Evolutionary conservation across 2,329 filamentous ascomycete species (phyloP).

Genomic region (Sclerotinia trifoliorum): DNA sequence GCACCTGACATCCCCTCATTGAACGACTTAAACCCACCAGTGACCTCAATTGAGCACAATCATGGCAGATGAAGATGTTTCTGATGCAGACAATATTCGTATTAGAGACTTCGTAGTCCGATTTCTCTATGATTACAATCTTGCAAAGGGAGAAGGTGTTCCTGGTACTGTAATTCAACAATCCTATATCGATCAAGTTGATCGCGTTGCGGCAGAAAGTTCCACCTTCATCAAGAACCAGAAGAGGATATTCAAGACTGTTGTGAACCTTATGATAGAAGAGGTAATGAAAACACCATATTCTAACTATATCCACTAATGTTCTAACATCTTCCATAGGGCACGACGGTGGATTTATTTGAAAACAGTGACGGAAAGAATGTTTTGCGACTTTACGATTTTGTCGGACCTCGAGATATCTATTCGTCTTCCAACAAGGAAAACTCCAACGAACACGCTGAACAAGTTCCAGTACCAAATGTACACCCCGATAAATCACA

Average conservation of each 20-base stretch:
- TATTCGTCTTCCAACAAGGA: slow-evolving; percentile 1
- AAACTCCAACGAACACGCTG: background rate
- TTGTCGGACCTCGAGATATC: slow-evolving; percentile 13
- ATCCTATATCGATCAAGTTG: slow-evolving; percentile 13
- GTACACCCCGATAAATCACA: background rate
- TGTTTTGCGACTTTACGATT: slow-evolving; percentile 13
- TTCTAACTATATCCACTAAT: too few species aligned
- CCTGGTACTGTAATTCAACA: background rate
- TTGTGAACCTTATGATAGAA: background rate
- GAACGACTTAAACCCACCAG: background rate
- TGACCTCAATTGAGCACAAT: background rate
- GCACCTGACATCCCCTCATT: slow-evolving; percentile 9
- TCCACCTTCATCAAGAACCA: background rate
- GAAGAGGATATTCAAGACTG: slow-evolving; percentile 2
- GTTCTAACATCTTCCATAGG: background rate
- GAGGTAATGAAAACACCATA: background rate
- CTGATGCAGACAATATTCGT: slow-evolving; percentile 5
- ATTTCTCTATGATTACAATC: background rate
- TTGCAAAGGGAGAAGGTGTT: slow-evolving; percentile 4
- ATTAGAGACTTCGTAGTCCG: background rate
- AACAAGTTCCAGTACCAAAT: background rate
- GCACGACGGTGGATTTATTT: slow-evolving; percentile 1
- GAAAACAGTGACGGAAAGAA: background rate
- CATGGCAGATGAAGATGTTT: slow-evolving; percentile 13
- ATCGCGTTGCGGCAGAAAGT: background rate